phyloP scores from a whole-genome alignment of 2,329 filamentous ascomycete species.

The Colletotrichum australisinense region DNA sequence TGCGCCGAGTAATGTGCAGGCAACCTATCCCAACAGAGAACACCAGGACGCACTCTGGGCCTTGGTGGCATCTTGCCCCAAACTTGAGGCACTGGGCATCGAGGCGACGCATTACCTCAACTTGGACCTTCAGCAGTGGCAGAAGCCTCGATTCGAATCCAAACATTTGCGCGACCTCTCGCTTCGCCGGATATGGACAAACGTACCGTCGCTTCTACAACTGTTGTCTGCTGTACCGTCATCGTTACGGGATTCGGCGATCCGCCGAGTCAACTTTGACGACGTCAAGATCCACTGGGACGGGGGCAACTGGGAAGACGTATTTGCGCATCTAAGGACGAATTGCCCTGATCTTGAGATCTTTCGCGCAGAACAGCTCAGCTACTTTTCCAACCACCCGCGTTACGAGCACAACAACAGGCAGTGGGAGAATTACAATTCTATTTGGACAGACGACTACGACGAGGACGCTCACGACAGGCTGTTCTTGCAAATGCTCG shows the following conservation, averaged over 20 bases:
- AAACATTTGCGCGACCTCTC: not conserved
- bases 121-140: not conserved
- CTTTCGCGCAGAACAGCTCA: not conserved
- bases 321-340: not conserved
- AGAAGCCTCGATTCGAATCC: not conserved
- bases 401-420: slow-evolving; percentile 5
- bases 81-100: slow-evolving; percentile 15
- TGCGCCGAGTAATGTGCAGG: slow-evolving; percentile 20
- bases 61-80: slow-evolving; percentile 13
- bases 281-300: slow-evolving; percentile 9
- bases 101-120: slow-evolving; percentile 18
- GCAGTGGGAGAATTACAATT: not conserved
- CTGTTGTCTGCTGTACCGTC: not conserved
- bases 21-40: slow-evolving; percentile 15
- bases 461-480: not conserved
- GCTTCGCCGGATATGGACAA: slow-evolving; percentile 1
- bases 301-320: slow-evolving; percentile 14
- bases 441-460: slow-evolving; percentile 4
- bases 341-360: slow-evolving; percentile 9
- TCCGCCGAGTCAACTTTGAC: not conserved
- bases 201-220: not conserved
- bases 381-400: slow-evolving; percentile 15
- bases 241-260: not conserved
- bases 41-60: slow-evolving; percentile 11
- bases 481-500: not conserved